Percentiles rank a stretch among this genome's conserved stretches.
phyloP scores from a whole-genome alignment of 495 filamentous ascomycete genomes.

The Baudoinia panamericana region DNA sequence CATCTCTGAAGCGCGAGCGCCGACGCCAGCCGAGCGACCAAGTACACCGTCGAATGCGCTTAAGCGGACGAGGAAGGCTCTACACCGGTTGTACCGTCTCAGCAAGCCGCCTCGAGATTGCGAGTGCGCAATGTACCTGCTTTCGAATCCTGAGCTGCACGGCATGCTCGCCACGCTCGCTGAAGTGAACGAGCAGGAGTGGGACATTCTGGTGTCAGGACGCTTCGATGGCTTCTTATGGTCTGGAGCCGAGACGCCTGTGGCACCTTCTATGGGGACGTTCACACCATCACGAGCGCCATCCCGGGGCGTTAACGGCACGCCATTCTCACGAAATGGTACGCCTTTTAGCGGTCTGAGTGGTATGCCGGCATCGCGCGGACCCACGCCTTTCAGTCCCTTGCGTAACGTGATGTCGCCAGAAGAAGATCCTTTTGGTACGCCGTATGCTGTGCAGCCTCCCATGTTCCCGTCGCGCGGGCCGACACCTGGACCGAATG shows the following conservation, averaged over 20 bases:
- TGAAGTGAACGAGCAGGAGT: conserved; percentile 73
- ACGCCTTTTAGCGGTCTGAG: conserved; percentile 27
- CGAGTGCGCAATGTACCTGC: conserved; percentile 75
- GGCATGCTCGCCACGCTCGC: conserved; percentile 77
- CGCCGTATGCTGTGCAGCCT: not conserved
- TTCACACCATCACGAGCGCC: conserved; percentile 46
- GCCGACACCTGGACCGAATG: conserved; percentile 10
- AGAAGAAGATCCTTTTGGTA: too few relatives aligned
- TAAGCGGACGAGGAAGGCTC: conserved; percentile 54
- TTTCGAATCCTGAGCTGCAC: conserved; percentile 70
- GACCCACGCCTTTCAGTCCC: conserved; percentile 21
- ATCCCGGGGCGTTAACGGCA: conserved; percentile 35
- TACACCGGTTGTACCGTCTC: conserved; percentile 77
- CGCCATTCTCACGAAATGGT: conserved; percentile 22
- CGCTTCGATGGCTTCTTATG: conserved; percentile 96
- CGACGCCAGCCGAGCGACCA: conserved; percentile 41
- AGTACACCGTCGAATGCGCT: conserved; percentile 53
- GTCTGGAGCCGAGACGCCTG: conserved; percentile 65
- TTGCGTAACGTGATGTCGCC: conserved; percentile 26
- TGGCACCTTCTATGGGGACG: conserved; percentile 25
- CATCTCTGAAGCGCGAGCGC: conserved; percentile 39
- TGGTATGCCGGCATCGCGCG: conserved; percentile 20
- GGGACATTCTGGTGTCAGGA: conserved; percentile 92
- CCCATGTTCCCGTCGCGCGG: conserved; percentile 15
- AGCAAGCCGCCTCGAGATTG: conserved; percentile 59